phyloP scores from a whole-genome alignment of 306 rosid genomes.

The Astragalus glycyphyllos region DNA sequence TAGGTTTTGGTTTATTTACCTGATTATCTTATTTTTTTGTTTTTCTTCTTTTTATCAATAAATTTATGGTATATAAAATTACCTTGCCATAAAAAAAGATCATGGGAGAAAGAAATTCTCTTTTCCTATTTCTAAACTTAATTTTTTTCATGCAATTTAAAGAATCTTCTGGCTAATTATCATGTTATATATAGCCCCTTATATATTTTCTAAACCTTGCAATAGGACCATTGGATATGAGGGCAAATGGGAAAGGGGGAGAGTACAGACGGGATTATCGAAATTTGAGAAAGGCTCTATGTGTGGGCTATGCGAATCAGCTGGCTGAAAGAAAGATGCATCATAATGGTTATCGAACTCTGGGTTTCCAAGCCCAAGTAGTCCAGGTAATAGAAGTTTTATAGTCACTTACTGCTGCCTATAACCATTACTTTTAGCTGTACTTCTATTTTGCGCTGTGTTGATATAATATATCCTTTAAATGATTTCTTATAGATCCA shows the following conservation, averaged over 20 bases:
- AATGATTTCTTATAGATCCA: conserved; percentile 29
- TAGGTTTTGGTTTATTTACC: no score
- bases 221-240: conserved; percentile 71
- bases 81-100: background rate
- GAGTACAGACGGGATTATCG: conserved; percentile 60
- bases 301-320: conserved; percentile 93
- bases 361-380: conserved; percentile 85
- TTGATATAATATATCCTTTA: conserved; percentile 33
- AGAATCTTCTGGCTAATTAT: conserved; percentile 10
- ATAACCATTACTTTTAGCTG: conserved; percentile 26
- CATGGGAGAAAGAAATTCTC: background rate
- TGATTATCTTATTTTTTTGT: no score
- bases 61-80: no score
- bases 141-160: conserved; percentile 25
- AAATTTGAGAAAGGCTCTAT: conserved; percentile 85
- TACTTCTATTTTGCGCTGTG: conserved; percentile 11
- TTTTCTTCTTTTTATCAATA: no score
- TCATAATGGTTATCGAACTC: conserved; percentile 95
- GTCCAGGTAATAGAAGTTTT: conserved; percentile 75
- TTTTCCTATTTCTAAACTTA: background rate
- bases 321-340: conserved; percentile 95
- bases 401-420: conserved; percentile 22
- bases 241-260: conserved; percentile 53
- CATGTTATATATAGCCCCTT: background rate
- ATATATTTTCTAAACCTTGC: conserved; percentile 28